These are phyloP conservation scores for Austropuccinia psidii DNA, from an alignment of 1,284 basidiomycete species.

Conservation along the genomic window DNA sequence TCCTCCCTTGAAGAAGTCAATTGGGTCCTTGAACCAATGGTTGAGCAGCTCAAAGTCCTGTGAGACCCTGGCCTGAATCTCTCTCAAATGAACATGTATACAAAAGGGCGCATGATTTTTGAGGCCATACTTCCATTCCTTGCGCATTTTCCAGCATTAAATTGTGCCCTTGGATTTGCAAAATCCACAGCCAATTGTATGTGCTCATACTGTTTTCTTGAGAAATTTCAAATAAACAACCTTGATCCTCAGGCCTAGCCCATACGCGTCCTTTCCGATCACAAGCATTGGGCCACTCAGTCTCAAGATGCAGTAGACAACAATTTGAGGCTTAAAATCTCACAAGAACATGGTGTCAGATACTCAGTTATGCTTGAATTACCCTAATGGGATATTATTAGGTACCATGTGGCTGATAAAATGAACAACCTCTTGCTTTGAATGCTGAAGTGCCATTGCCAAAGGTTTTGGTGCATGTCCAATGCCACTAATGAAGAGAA, in stretches of 20 bases:
- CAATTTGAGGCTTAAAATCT: not conserved
- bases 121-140: constrained; percentile 38
- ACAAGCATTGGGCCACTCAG: not conserved
- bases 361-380: constrained; percentile 1
- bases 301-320: not conserved
- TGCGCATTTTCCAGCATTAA: constrained; percentile 35
- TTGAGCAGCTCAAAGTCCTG: constrained; percentile 42
- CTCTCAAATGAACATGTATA: not conserved
- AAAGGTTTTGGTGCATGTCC: not conserved
- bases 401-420: not conserved
- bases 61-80: not conserved
- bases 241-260: not conserved
- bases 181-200: not conserved
- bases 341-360: not conserved
- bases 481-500: not conserved
- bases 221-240: not conserved
- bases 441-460: not conserved
- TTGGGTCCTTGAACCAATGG: constrained; percentile 44
- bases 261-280: not conserved
- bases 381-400: not conserved
- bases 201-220: constrained; percentile 32
- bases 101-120: constrained; percentile 45
- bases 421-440: not conserved
- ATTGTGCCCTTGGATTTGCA: constrained; percentile 16
- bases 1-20: constrained; percentile 42